A percentile compares a stretch with the other conserved stretches of the same genome.
phyloP scores from a whole-genome alignment of 345 rosid species.

The Hevea brasiliensis region DNA sequence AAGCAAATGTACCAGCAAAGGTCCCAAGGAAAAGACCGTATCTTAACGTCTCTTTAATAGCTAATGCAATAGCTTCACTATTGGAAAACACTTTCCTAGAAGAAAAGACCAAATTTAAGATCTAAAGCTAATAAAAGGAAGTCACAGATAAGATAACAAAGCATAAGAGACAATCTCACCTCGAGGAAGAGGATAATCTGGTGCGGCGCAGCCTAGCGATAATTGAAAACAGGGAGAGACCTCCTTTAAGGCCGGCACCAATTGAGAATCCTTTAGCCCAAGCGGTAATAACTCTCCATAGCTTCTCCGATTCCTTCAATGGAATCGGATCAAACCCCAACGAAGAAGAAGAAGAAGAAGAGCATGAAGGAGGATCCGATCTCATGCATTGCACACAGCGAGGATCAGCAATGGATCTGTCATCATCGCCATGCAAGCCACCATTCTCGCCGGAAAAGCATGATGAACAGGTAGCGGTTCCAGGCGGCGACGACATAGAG shows the following conservation, averaged over 20 bases:
- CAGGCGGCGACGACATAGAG: conserved; percentile 21
- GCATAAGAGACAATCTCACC: conserved; percentile 35
- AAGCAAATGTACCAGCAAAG: conserved; percentile 83
- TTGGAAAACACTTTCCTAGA: conserved; percentile 61
- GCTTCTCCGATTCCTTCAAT: conserved; percentile 56
- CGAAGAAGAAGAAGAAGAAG: conserved; percentile 30
- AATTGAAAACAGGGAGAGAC: conserved; percentile 77
- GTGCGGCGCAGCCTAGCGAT: conserved; percentile 66
- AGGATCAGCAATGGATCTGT: conserved; percentile 13
- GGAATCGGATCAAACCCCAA: conserved; percentile 30
- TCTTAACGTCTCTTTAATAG: conserved; percentile 80
- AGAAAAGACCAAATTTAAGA: not conserved
- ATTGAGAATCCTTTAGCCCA: conserved; percentile 79
- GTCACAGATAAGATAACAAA: not conserved
- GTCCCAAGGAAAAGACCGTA: conserved; percentile 90
- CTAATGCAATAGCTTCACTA: conserved; percentile 63
- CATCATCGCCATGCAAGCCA: conserved; percentile 21
- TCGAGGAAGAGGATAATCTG: conserved; percentile 38
- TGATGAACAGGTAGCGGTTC: conserved; percentile 24
- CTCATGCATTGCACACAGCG: conserved; percentile 41
- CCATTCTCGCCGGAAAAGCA: conserved; percentile 30
- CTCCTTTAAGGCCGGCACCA: conserved; percentile 96
- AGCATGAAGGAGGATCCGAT: conserved; percentile 34
- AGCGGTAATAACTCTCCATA: conserved; percentile 63
- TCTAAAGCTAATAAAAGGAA: not conserved